Evolutionary conservation across 129 eudicot genomes (phyloP).

Genomic region (Artemisia argyi): DNA sequence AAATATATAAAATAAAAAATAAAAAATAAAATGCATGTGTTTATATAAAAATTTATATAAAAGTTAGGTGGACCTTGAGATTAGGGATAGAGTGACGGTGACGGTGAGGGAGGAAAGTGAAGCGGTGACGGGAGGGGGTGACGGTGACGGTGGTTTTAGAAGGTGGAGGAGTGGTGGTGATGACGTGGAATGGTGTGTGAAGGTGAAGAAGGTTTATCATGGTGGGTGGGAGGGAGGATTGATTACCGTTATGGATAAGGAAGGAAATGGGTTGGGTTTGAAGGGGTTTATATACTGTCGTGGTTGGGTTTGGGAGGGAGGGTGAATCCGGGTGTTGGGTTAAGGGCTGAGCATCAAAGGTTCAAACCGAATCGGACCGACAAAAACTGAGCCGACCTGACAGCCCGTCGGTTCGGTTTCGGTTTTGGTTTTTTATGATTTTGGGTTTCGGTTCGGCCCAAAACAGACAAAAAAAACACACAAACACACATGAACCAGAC

Average conservation of each 20-base stretch:
- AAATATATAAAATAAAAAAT: background rate
- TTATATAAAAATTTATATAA: background rate
- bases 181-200: slow-evolving; percentile 18
- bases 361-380: too few relatives aligned
- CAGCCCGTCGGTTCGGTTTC: too few relatives aligned
- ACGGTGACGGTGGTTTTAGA: slow-evolving; percentile 16
- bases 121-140: slow-evolving; percentile 21
- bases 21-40: background rate
- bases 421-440: too few relatives aligned
- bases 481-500: too few relatives aligned
- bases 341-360: too few relatives aligned
- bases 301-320: background rate
- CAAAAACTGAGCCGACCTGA: too few relatives aligned
- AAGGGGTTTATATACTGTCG: background rate
- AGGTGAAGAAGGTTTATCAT: slow-evolving; percentile 25
- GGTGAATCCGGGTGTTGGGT: too few relatives aligned
- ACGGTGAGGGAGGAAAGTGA: slow-evolving; percentile 21
- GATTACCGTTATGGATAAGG: slow-evolving; percentile 23
- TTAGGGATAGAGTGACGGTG: slow-evolving; percentile 15
- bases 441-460: too few relatives aligned
- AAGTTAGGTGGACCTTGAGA: slow-evolving; percentile 31
- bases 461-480: too few relatives aligned
- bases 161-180: slow-evolving; percentile 18
- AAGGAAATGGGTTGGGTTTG: slow-evolving; percentile 5
- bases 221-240: background rate